Percentiles rank a stretch among this genome's conserved stretches.
These are phyloP conservation scores for Paraphaeosphaeria minitans DNA, from an alignment of 2,329 filamentous ascomycete species.

Conservation along the genomic window DNA sequence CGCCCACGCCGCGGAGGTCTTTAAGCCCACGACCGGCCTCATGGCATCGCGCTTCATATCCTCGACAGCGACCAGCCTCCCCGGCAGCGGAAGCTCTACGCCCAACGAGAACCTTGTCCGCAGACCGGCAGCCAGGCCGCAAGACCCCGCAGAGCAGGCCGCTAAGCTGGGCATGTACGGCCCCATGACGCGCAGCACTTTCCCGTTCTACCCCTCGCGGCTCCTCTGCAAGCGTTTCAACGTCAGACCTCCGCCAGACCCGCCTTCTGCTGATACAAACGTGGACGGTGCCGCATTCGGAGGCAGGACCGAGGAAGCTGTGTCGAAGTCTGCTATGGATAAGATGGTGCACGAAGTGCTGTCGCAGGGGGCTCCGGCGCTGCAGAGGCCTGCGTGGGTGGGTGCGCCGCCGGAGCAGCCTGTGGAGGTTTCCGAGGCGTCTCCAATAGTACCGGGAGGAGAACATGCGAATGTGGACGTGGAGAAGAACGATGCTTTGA, in stretches of 20 bases:
- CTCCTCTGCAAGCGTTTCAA: conserved; percentile 95
- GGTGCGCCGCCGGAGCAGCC: conserved; percentile 13
- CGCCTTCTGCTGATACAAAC: conserved; percentile 56
- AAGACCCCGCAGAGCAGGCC: conserved; percentile 82
- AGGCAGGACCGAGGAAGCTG: conserved; percentile 50
- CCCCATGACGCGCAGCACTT: conserved; percentile 74
- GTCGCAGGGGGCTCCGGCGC: conserved; percentile 27
- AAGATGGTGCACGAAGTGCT: conserved; percentile 40
- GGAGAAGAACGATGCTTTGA: conserved; percentile 78
- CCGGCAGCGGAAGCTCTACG: conserved; percentile 18
- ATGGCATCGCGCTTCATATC: conserved; percentile 94
- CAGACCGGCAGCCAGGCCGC: conserved; percentile 60
- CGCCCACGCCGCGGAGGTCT: conserved; percentile 73
- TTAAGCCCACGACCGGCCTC: conserved; percentile 86
- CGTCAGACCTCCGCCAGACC: conserved; percentile 74
- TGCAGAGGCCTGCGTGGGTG: conserved; percentile 41
- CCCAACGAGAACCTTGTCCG: conserved; percentile 50
- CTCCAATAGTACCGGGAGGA: conserved; percentile 3
- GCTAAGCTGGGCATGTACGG: conserved; percentile 94
- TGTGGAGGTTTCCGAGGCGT: not conserved
- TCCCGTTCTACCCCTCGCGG: conserved; percentile 78
- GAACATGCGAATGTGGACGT: conserved; percentile 62
- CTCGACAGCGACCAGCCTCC: conserved; percentile 47
- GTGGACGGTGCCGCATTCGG: conserved; percentile 38
- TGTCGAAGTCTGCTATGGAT: conserved; percentile 60